A percentile compares a stretch with the other conserved stretches of the same genome.
Evolutionary conservation across 225 moss, liverwort and hornwort species (phyloP).

Genomic region (Physcomitrellopsis africana): DNA sequence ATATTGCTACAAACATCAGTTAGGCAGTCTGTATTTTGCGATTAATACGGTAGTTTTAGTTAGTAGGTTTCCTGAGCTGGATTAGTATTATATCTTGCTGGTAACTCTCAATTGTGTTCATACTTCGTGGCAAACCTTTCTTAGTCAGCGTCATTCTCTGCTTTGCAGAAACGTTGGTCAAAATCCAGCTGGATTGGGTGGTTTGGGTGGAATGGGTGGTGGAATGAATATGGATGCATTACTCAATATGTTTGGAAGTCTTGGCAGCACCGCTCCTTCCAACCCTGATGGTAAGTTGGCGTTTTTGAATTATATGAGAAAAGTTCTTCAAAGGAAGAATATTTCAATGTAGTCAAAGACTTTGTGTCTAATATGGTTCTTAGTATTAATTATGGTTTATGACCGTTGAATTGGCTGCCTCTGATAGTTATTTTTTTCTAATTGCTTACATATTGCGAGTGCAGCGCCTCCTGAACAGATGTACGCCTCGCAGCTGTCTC

Average conservation of each 20-base stretch:
- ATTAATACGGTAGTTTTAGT: too few species aligned
- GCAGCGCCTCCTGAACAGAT: conserved; percentile 85
- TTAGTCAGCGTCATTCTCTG: not conserved
- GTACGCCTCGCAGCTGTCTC: conserved; percentile 91
- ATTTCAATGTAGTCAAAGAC: too few species aligned
- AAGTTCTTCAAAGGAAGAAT: not conserved
- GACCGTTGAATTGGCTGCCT: too few species aligned
- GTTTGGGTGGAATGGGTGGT: conserved; percentile 51
- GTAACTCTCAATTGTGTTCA: too few species aligned
- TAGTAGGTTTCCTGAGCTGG: too few species aligned
- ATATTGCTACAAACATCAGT: too few species aligned
- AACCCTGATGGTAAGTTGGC: conserved; percentile 68
- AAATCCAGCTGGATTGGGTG: conserved; percentile 65
- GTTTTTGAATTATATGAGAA: not conserved
- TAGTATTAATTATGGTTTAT: too few species aligned
- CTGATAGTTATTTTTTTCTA: too few species aligned
- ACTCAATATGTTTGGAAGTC: conserved; percentile 88
- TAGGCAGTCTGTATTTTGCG: too few species aligned
- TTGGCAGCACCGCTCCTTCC: conserved; percentile 61
- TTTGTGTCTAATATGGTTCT: too few species aligned
- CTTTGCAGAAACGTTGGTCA: conserved; percentile 63
- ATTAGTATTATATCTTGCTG: too few species aligned
- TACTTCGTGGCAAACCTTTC: too few species aligned
- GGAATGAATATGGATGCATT: conserved; percentile 84
- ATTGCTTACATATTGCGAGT: conserved; percentile 19